Conservation (phyloP, 345 rosid species). For the Kernera saxatilis region DNA sequence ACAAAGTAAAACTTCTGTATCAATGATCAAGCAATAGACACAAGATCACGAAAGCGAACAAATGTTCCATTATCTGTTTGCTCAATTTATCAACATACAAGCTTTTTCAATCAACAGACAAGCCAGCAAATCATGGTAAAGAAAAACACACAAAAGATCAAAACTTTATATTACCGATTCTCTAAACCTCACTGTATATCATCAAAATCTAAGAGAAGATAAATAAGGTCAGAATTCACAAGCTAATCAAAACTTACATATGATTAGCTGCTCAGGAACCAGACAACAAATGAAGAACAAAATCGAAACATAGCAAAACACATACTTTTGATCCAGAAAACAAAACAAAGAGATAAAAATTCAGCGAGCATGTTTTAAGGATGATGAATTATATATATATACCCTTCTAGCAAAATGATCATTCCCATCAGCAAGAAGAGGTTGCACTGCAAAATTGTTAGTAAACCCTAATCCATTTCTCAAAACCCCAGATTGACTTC, state of each 20-base stretch:
- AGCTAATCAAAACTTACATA: not conserved
- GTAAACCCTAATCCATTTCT: slow-evolving; percentile 55
- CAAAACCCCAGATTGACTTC: slow-evolving; percentile 34
- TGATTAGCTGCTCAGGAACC: not conserved
- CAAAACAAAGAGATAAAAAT: slow-evolving; percentile 6
- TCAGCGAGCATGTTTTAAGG: not conserved
- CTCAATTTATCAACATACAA: not conserved
- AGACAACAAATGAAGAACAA: slow-evolving; percentile 6
- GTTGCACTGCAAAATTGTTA: slow-evolving; percentile 45
- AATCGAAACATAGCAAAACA: slow-evolving; percentile 8
- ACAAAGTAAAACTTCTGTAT: not conserved
- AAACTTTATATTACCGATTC: not conserved
- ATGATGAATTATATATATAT: slow-evolving; percentile 4
- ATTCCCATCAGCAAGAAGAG: slow-evolving; percentile 45
- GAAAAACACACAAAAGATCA: slow-evolving; percentile 1
- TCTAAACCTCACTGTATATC: not conserved
- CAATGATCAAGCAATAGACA: not conserved
- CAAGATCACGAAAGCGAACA: not conserved
- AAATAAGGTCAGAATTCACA: not conserved
- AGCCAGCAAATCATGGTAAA: slow-evolving; percentile 1
- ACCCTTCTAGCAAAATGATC: slow-evolving; percentile 70
- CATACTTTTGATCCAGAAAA: not conserved
- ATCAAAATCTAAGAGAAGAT: not conserved
- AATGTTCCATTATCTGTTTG: not conserved
- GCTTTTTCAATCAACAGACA: not conserved